Evolutionary conservation across 495 filamentous ascomycete species (phyloP).

Genomic region (Aspergillus ostianus): DNA sequence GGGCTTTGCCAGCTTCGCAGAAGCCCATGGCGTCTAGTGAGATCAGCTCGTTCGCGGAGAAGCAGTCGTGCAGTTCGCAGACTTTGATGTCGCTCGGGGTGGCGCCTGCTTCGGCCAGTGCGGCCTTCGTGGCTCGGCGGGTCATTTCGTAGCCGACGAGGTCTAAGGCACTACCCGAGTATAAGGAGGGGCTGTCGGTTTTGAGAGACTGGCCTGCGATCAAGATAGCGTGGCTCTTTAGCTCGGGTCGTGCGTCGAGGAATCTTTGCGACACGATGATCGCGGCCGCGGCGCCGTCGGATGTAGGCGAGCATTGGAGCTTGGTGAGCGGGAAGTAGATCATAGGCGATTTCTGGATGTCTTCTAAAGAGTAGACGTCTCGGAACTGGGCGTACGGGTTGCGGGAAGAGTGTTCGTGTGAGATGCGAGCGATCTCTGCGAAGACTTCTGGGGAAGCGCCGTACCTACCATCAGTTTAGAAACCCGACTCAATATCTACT

Average conservation of each 20-base stretch:
- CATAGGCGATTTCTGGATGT: slow-evolving; percentile 70
- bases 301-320: slow-evolving; percentile 79
- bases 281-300: slow-evolving; percentile 82
- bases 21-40: slow-evolving; percentile 81
- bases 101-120: slow-evolving; percentile 70
- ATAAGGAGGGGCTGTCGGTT: slow-evolving; percentile 73
- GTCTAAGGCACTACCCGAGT: slow-evolving; percentile 72
- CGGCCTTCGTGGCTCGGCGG: slow-evolving; percentile 55
- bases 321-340: slow-evolving; percentile 76
- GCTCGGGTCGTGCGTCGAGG: slow-evolving; percentile 74
- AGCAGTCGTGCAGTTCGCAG: slow-evolving; percentile 92
- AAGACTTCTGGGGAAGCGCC: slow-evolving; percentile 74
- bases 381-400: slow-evolving; percentile 71
- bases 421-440: slow-evolving; percentile 80
- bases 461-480: slow-evolving; percentile 66
- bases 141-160: slow-evolving; percentile 82
- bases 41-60: slow-evolving; percentile 89
- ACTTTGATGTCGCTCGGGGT: slow-evolving; percentile 66
- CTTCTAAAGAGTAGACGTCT: slow-evolving; percentile 79
- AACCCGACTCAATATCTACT: too few species aligned
- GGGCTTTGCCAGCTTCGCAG: slow-evolving; percentile 71
- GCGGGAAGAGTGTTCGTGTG: slow-evolving; percentile 72
- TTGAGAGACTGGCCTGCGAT: slow-evolving; percentile 85
- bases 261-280: slow-evolving; percentile 86
- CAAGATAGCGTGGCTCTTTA: slow-evolving; percentile 71